These are phyloP conservation scores for Aaosphaeria arxii DNA, from an alignment of 2,329 filamentous ascomycete species.

Conservation along the genomic window DNA sequence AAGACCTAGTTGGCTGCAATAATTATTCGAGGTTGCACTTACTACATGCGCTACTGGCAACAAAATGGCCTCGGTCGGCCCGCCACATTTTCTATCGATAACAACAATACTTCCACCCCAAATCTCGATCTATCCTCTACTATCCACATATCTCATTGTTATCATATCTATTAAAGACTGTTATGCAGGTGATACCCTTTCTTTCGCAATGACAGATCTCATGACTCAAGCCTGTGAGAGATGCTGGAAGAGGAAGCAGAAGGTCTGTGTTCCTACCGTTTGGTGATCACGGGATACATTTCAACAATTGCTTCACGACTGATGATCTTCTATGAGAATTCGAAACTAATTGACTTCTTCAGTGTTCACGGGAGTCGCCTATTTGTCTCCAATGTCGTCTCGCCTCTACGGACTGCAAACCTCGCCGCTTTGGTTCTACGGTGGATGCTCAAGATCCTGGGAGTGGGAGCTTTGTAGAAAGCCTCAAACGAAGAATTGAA, in stretches of 20 bases:
- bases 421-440: constrained; percentile 5
- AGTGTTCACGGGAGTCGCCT: constrained; percentile 9
- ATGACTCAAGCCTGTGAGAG: constrained; percentile 12
- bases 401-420: constrained; percentile 5
- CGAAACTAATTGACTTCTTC: neutral
- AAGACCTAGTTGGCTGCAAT: no score
- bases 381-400: constrained; percentile 5
- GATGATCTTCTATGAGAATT: neutral
- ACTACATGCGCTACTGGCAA: no score
- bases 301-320: no score
- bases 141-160: no score
- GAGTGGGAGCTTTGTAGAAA: constrained; percentile 4
- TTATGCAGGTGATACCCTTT: neutral
- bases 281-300: no score
- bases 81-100: no score
- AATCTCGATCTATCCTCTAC: no score
- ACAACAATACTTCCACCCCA: no score
- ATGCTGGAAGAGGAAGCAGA: constrained; percentile 15
- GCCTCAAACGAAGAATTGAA: constrained; percentile 3
- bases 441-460: neutral
- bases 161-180: no score
- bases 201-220: constrained; percentile 1
- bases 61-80: no score
- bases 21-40: no score
- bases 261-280: constrained; percentile 3